A percentile compares a stretch with the other conserved stretches of the same genome.
phyloP scores from a whole-genome alignment of 805 yeast genomes.

The Starmerella apis region DNA sequence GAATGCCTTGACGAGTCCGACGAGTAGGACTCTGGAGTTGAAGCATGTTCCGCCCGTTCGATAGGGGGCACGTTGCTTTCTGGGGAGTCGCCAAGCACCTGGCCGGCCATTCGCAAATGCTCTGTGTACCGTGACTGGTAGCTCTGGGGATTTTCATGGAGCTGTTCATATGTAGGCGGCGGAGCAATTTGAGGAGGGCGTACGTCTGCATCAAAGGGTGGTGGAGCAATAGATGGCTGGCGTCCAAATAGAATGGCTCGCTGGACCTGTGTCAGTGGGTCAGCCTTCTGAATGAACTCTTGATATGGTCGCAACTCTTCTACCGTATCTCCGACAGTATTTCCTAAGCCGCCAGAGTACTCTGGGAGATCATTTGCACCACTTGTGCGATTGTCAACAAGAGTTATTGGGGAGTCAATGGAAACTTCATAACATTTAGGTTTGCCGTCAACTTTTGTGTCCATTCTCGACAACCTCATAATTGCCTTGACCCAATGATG shows the following conservation, averaged over 20 bases:
- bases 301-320: constrained; percentile 21
- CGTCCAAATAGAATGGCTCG: constrained; percentile 45
- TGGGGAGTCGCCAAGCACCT: background rate
- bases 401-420: constrained; percentile 87
- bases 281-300: constrained; percentile 21
- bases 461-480: constrained; percentile 60
- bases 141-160: constrained; percentile 13
- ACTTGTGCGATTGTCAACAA: constrained; percentile 52
- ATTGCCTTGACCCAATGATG: constrained; percentile 95
- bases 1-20: constrained; percentile 5
- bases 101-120: constrained; percentile 11
- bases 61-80: too few species aligned
- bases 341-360: constrained; percentile 22
- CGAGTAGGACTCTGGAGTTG: background rate
- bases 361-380: constrained; percentile 34
- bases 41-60: background rate
- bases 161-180: constrained; percentile 25
- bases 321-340: constrained; percentile 4
- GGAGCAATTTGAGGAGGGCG: constrained; percentile 33
- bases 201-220: constrained; percentile 45
- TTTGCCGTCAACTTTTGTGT: constrained; percentile 40
- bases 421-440: constrained; percentile 88
- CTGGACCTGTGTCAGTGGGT: constrained; percentile 1
- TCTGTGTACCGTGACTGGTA: constrained; percentile 23
- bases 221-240: constrained; percentile 51